Base-by-base conservation (phyloP, 2,329 filamentous ascomycete genomes). In the Aspergillus chevalieri region DNA sequence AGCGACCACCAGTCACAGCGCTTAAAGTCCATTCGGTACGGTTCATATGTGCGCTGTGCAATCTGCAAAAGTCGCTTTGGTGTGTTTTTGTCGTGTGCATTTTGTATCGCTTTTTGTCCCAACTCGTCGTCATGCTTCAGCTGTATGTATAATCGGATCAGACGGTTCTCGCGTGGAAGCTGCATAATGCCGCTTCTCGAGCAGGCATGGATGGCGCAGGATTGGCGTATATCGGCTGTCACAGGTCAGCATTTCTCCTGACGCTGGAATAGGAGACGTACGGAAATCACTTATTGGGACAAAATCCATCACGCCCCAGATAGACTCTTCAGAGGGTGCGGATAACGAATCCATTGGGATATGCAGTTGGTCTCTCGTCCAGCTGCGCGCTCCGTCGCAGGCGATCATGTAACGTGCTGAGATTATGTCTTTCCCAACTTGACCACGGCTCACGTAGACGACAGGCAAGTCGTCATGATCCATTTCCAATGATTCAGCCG, bases 321-420 rank as follows among this genome's bases (percentile, higher is more conserved):
- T 64, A 41, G 68, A 67, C 48, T 74, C 69, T 1, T 68, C 71
- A 15, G 73, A 75, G 26, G 9, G 26, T 9, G 10, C 26, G 12
- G 38, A 41, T 44, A 82, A 79, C 5, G 80, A 81, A 43, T 79
- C 71, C 43, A 84, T 69, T 28, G 76, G 70, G 28, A 81, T 76
- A 0, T 79, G 78, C 1, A 87, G 68, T 48, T 80, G 74, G 48
- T 75, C 73, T 36, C 84, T 71, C 0, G 80, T 81, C 81, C 83
- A 86, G 49, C 78, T 82, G 58, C 84, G 82, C 0, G 84, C 84
- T 0, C 85, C 85, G 54, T 87, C 85, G 42, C 80, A 83, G 0
- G 84, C 85, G 4, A 88, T 73, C 24, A 88, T 72, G 53, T 85
- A 88, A 59, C 83, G 83, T 4, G 78, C 75, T 34, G 70, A 75